phyloP scores from a whole-genome alignment of 352 stramenopile species.

The Phytopythium ostracodes region DNA sequence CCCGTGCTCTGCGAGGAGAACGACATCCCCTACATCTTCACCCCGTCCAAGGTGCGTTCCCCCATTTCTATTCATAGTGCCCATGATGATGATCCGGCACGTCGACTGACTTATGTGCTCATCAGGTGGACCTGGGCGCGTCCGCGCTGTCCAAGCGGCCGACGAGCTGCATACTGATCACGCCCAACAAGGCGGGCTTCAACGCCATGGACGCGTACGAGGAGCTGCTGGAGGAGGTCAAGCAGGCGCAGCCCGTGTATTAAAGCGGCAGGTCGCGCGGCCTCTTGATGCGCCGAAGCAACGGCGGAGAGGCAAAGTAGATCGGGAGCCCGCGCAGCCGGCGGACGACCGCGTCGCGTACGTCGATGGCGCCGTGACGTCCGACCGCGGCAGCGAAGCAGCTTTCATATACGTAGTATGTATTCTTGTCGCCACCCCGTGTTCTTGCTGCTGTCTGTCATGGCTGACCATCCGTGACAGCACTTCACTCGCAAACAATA shows the following conservation, averaged over 20 bases:
- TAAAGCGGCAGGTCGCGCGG: slow-evolving; percentile 22
- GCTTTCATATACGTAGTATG: slow-evolving; percentile 41
- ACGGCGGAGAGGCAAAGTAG: neutral
- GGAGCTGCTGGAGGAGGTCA: slow-evolving; percentile 87
- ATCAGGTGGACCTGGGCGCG: slow-evolving; percentile 89
- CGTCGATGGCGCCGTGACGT: slow-evolving; percentile 1
- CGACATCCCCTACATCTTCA: slow-evolving; percentile 98
- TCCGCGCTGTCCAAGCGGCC: slow-evolving; percentile 97
- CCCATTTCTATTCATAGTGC: neutral
- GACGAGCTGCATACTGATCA: slow-evolving; percentile 98
- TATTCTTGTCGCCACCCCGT: slow-evolving; percentile 16
- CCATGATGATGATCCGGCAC: too few species aligned
- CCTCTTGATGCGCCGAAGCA: neutral
- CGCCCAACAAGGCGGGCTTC: slow-evolving; percentile 89
- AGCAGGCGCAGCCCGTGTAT: slow-evolving; percentile 84
- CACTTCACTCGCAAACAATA: slow-evolving; percentile 8
- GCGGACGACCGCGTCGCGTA: neutral
- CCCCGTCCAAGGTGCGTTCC: slow-evolving; percentile 90
- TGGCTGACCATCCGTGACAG: slow-evolving; percentile 18
- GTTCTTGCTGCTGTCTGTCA: slow-evolving; percentile 12
- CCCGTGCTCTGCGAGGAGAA: slow-evolving; percentile 98
- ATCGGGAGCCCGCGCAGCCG: neutral
- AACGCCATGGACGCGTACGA: slow-evolving; percentile 88
- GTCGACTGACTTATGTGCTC: too few species aligned
- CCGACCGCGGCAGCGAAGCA: slow-evolving; percentile 15